Conservation (phyloP, 2,329 filamentous ascomycete species). For the Raffaelea arxii region DNA sequence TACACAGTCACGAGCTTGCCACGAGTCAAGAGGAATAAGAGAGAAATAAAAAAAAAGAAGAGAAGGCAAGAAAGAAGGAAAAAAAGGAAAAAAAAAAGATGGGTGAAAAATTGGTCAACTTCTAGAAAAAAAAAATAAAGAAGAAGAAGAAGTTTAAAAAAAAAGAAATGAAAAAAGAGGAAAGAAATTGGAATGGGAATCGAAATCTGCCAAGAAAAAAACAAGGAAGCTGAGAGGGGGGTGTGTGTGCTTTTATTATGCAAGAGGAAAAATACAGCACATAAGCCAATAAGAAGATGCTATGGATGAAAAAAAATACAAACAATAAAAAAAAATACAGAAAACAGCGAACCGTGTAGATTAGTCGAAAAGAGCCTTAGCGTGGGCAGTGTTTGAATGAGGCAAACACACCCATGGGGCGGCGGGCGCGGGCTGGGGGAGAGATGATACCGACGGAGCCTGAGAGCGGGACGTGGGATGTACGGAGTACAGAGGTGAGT, state of each 20-base stretch:
- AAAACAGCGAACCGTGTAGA: background rate
- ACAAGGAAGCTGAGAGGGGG: no score
- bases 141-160: background rate
- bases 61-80: background rate
- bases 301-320: background rate
- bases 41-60: background rate
- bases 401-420: background rate
- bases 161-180: background rate
- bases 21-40: background rate
- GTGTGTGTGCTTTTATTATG: no score
- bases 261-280: no score
- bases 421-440: no score
- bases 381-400: background rate
- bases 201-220: no score
- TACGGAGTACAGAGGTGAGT: no score
- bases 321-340: background rate
- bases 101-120: background rate
- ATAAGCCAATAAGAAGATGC: no score
- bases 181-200: background rate
- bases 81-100: background rate
- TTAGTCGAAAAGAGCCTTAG: slow-evolving; percentile 1
- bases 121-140: background rate
- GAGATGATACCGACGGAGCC: no score
- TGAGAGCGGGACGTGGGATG: no score
- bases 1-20: background rate